These are phyloP conservation scores for Cyclocybe cylindracea DNA, from an alignment of 768 basidiomycete species.

Conservation along the genomic window DNA sequence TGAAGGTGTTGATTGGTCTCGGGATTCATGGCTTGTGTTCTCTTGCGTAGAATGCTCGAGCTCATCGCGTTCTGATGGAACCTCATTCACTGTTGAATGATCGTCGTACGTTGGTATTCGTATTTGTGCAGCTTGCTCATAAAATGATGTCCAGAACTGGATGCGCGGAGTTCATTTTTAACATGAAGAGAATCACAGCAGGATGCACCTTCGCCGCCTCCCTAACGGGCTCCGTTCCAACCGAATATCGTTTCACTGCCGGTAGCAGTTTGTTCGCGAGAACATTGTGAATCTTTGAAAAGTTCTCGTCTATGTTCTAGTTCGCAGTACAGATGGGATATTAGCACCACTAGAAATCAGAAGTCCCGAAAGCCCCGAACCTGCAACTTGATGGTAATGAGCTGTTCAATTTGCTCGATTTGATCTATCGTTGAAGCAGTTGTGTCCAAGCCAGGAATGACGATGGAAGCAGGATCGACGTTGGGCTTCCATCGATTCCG, in stretches of 20 bases:
- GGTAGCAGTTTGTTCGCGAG: constrained; percentile 82
- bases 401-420: constrained; percentile 93
- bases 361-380: constrained; percentile 33
- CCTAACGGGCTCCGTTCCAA: constrained; percentile 82
- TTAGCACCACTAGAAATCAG: neutral
- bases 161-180: neutral
- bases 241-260: constrained; percentile 86
- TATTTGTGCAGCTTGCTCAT: constrained; percentile 90
- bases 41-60: constrained; percentile 25
- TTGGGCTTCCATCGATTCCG: constrained; percentile 69
- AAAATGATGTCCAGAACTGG: constrained; percentile 97
- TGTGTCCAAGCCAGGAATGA: constrained; percentile 72
- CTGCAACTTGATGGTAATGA: constrained; percentile 91
- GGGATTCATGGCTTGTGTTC: constrained; percentile 22
- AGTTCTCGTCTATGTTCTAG: constrained; percentile 91
- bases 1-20: constrained; percentile 17
- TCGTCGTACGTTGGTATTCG: constrained; percentile 77
- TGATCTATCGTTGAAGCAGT: constrained; percentile 74
- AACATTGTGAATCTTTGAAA: constrained; percentile 85
- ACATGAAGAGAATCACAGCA: neutral
- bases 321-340: neutral
- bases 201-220: constrained; percentile 83
- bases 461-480: constrained; percentile 61
- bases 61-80: constrained; percentile 41
- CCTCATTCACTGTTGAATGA: constrained; percentile 56